Conservation (phyloP, 768 basidiomycete species). For the Clavaria fumosa region DNA sequence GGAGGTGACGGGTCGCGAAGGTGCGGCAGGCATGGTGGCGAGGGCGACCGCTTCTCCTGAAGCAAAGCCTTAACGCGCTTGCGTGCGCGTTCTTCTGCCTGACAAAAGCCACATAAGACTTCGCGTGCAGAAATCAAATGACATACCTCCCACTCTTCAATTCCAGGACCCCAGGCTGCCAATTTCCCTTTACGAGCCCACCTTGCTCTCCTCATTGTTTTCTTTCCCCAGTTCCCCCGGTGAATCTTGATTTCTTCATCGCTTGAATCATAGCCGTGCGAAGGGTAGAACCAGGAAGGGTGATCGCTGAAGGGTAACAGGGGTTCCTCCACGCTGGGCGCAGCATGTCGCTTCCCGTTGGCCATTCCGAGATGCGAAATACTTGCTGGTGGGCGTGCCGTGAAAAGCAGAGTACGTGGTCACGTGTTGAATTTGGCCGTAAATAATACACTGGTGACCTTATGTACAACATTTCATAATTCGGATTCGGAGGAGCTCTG, state of each 20-base stretch:
- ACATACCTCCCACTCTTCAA: slow-evolving; percentile 77
- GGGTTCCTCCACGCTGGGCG: neutral
- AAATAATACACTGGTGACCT: too few species aligned
- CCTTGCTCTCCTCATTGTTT: slow-evolving; percentile 55
- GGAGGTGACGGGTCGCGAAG: slow-evolving; percentile 67
- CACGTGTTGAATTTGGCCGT: too few species aligned
- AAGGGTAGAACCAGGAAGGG: slow-evolving; percentile 74
- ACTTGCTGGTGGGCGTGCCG: neutral
- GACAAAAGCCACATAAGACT: slow-evolving; percentile 7
- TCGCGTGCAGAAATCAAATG: slow-evolving; percentile 2
- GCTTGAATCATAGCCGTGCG: slow-evolving; percentile 56
- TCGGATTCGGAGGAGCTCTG: too few species aligned
- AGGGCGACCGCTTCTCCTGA: slow-evolving; percentile 37
- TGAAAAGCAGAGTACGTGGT: too few species aligned
- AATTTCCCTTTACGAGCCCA: slow-evolving; percentile 78
- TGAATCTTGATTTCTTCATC: slow-evolving; percentile 35
- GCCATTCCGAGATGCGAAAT: too few species aligned
- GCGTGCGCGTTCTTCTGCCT: slow-evolving; percentile 75
- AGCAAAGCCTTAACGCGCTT: slow-evolving; percentile 61
- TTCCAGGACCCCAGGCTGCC: slow-evolving; percentile 66
- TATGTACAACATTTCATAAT: too few species aligned
- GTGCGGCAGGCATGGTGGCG: slow-evolving; percentile 61
- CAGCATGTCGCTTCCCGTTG: too few species aligned
- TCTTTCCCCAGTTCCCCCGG: slow-evolving; percentile 76
- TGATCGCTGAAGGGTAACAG: slow-evolving; percentile 49